Evolutionary conservation across 1,284 basidiomycete genomes (phyloP).

Genomic region (Moesziomyces globuligerus): DNA sequence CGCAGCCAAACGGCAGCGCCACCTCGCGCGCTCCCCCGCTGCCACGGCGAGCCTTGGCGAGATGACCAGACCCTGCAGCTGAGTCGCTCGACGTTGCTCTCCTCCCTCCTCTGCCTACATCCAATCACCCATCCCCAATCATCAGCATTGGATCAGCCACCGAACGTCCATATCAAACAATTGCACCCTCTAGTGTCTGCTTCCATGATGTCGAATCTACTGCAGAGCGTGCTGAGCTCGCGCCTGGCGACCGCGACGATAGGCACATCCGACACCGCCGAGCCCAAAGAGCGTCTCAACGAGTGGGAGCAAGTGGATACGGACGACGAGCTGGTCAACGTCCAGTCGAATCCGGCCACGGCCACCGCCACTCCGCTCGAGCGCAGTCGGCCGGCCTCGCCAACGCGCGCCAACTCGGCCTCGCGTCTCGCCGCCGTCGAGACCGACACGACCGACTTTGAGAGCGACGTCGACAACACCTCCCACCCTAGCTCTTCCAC

Average conservation of each 20-base stretch:
- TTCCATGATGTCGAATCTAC: constrained; percentile 52
- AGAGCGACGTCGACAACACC: constrained; percentile 21
- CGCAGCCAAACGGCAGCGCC: constrained; percentile 2
- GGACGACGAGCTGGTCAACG: constrained; percentile 50
- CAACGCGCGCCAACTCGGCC: constrained; percentile 23
- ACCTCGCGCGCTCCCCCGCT: no score
- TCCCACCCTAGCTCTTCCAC: constrained; percentile 7
- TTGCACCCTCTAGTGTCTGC: not conserved
- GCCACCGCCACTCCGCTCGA: constrained; percentile 43
- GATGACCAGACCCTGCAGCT: constrained; percentile 19
- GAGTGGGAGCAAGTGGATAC: constrained; percentile 57
- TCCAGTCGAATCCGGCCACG: constrained; percentile 39
- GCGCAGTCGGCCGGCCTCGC: constrained; percentile 40
- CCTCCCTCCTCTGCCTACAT: not conserved
- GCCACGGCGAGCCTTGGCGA: no score
- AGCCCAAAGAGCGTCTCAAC: constrained; percentile 33
- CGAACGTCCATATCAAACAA: not conserved
- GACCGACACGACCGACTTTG: constrained; percentile 43
- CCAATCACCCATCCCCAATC: not conserved
- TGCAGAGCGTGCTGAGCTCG: constrained; percentile 54
- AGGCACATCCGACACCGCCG: constrained; percentile 16
- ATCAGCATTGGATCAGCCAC: not conserved
- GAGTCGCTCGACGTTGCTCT: constrained; percentile 12
- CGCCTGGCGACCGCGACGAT: constrained; percentile 49
- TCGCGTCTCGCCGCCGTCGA: constrained; percentile 37